A percentile compares a stretch with the other conserved stretches of the same genome.
These are phyloP conservation scores for Penstemon eatonii DNA, from an alignment of 257 asterid species.

Conservation along the genomic window DNA sequence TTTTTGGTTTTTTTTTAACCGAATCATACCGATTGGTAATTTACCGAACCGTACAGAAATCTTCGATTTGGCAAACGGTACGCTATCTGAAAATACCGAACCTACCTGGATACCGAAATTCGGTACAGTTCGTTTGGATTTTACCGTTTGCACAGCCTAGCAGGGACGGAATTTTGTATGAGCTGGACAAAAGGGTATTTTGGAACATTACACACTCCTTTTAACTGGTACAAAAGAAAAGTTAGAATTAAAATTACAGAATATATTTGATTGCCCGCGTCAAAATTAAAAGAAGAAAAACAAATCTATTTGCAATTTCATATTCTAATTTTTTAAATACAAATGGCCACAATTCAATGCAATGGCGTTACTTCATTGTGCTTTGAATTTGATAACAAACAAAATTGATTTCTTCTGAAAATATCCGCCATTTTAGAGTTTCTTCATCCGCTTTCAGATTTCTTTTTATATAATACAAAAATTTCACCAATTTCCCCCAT, in stretches of 20 bases:
- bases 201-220: too few relatives aligned
- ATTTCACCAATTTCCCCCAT: neutral
- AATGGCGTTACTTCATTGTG: slow-evolving; percentile 5
- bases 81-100: too few relatives aligned
- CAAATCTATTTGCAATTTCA: neutral
- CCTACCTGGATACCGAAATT: too few relatives aligned
- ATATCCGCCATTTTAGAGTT: neutral
- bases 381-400: neutral
- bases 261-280: slow-evolving; percentile 2
- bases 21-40: too few relatives aligned
- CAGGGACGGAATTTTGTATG: too few relatives aligned
- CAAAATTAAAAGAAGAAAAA: neutral
- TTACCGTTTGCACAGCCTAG: too few relatives aligned
- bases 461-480: neutral
- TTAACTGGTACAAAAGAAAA: neutral
- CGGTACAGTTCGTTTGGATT: too few relatives aligned
- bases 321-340: neutral
- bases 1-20: too few relatives aligned
- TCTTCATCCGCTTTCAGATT: neutral
- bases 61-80: too few relatives aligned
- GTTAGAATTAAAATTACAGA: neutral
- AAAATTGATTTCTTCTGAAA: slow-evolving; percentile 7
- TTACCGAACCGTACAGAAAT: too few relatives aligned
- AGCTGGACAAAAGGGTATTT: too few relatives aligned
- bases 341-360: slow-evolving; percentile 1